Evolutionary conservation across 805 yeast genomes (phyloP), one percentile per base, ranked within the genome.

Genomic region (Metschnikowia gelsemii): DNA sequence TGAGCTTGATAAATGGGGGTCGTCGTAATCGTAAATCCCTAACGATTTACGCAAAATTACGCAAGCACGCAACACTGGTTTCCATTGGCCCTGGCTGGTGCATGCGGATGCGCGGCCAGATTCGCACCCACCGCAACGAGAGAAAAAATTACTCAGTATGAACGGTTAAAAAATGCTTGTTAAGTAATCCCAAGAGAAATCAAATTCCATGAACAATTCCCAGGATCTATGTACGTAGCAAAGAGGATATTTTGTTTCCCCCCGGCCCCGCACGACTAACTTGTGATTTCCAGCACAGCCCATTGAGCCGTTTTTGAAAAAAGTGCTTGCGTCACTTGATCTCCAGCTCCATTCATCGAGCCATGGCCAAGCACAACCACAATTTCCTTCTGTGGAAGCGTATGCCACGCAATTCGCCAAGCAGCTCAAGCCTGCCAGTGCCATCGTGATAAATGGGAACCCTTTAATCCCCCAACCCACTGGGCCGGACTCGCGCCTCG

Each of bases 361-460:
- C 44, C 2, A 13, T n/a, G n/a, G n/a, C n/a, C n/a, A n/a, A n/a
- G n/a, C 31, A 17, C 49, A 43, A 31, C 52, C 52, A 2, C 46
- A 40, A 19, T 52, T 45, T 38, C 57, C 66, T 21, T 65, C 57
- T 34, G 65, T 68, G 6, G 74, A 70, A 45, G 53, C 63, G 3
- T 70, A 69, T 41, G 73, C 70, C 18, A 66, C 66, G 11, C 74
- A 66, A 51, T 67, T 66, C 51, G 75, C 75, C 3, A 79, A 77
- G 29, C 81, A 76, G 43, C 60, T 80, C 29, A 73, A 76, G 45
- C 66, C 68, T 1, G 61, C 69, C 20, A 67, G 80, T 24, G 78
- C 84, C 8, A 72, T 80, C 12, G 72, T 80, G 9, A 56, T 80
- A 23, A 77, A 80, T 51, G 86, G 86, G 0, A 67, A 74, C 19